Percentiles rank a stretch among this genome's conserved stretches.
Evolutionary conservation across 2,329 filamentous ascomycete species (phyloP).

Genomic region (Fusarium foetens): DNA sequence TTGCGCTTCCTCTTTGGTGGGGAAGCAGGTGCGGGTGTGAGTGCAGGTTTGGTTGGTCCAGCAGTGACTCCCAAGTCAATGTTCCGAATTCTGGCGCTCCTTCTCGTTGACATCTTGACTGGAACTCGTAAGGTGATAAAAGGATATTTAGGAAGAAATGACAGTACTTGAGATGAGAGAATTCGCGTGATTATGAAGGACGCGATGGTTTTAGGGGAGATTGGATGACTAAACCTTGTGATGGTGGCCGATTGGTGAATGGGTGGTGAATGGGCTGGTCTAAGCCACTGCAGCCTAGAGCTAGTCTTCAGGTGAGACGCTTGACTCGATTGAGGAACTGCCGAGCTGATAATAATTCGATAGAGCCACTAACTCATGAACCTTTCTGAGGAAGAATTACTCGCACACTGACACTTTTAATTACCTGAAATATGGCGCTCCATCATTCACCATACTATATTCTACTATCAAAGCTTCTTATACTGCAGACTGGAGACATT

Average conservation of each 20-base stretch:
- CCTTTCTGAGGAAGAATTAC: fast-evolving
- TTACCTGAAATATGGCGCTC: too few relatives aligned
- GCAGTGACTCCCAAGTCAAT: neutral
- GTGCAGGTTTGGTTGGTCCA: neutral
- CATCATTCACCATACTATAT: too few relatives aligned
- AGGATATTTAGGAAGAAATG: neutral
- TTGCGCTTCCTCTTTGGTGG: neutral
- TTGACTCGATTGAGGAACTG: neutral
- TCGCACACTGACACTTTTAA: too few relatives aligned
- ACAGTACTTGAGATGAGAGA: too few relatives aligned
- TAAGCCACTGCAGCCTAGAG: neutral
- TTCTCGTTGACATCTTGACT: neutral
- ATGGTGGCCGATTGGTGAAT: neutral
- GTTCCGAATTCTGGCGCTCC: neutral
- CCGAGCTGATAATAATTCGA: neutral
- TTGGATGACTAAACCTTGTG: neutral
- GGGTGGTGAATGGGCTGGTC: neutral
- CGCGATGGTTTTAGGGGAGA: neutral
- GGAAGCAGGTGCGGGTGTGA: neutral
- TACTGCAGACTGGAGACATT: too few relatives aligned
- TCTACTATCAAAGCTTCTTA: too few relatives aligned
- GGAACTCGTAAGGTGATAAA: fast-evolving
- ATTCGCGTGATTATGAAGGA: neutral
- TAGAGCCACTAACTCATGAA: fast-evolving
- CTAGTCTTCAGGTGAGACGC: neutral